phyloP scores from a whole-genome alignment of 139 green algal genomes.

The Tetraselmis chui region DNA sequence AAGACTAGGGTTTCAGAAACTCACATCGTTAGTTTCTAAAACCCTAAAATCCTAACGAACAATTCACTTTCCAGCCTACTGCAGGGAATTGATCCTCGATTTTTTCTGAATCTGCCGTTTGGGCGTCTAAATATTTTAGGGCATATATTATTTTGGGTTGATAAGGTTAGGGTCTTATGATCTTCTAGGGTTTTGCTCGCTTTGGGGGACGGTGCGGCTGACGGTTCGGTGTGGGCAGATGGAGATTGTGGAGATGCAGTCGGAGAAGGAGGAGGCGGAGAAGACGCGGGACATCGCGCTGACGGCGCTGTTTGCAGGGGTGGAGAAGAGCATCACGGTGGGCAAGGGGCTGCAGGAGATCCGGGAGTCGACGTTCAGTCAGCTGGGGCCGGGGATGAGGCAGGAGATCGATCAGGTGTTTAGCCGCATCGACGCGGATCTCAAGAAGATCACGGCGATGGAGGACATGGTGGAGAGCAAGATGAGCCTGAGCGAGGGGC shows the following conservation, averaged over 20 bases:
- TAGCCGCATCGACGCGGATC: neutral
- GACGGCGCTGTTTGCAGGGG: neutral
- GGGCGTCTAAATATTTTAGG: too few species aligned
- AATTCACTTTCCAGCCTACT: too few species aligned
- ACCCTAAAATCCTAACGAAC: too few species aligned
- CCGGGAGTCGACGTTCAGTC: neutral
- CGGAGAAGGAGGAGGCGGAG: neutral
- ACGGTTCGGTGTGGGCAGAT: too few species aligned
- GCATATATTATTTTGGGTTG: too few species aligned
- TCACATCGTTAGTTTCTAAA: too few species aligned
- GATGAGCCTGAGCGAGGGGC: neutral
- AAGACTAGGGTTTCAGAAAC: too few species aligned
- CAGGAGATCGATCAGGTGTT: neutral
- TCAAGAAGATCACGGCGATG: neutral
- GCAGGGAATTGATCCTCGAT: too few species aligned
- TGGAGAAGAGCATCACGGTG: neutral
- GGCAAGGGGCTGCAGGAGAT: neutral
- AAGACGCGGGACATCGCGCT: neutral
- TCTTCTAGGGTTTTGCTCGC: too few species aligned
- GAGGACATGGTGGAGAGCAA: neutral
- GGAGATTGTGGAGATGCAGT: neutral
- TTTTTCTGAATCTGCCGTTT: too few species aligned
- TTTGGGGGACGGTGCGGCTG: too few species aligned
- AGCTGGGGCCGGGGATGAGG: neutral
- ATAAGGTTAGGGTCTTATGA: too few species aligned